Base-by-base conservation (phyloP, 78 protist species). In the Protostelium mycophagum region DNA sequence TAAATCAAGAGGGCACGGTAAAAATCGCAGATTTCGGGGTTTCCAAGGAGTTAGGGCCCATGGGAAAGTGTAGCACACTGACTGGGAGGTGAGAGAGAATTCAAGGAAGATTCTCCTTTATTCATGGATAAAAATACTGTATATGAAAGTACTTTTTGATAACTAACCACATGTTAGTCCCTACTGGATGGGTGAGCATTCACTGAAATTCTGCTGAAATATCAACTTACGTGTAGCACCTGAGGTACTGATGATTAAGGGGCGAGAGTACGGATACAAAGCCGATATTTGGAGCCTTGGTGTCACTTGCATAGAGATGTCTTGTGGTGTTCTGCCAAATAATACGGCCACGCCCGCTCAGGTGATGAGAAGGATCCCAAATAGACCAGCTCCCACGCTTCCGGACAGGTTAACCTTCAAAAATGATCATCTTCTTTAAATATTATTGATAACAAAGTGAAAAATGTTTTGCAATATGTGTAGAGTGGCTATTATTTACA, bases 171-270 rank as follows among this genome's bases (percentile, higher is more conserved):
- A n/a, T 51, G 5, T 5, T 16, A 51, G 73, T 16, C 73, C 73
- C 16, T 51, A 51, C 16, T 51, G 73, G 73, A 51, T 83, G 85
- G 85, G 97, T 38, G 93, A 95, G 35, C 97, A 94, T 35, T 91
- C 89, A 39, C 96, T n/a, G n/a, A n/a, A n/a, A n/a, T n/a, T n/a
- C n/a, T n/a, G n/a, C n/a, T n/a, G n/a, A n/a, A n/a, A n/a, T n/a
- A n/a, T n/a, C n/a, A n/a, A n/a, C n/a, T n/a, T n/a, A n/a, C n/a
- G 97, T 97, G 95, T 95, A 98, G 98, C 99, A 31, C 85, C 85
- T 34, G 85, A 51, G 73, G 95, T 96, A 34, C 16, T 51, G 73
- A 51, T 51, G 31, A 51, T 51, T 16, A 5, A 16, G 5, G 73
- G 73, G 16, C 5, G 34, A 29, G n/a, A 28, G 88, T 39, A 38